Conservation (phyloP, 2,329 filamentous ascomycete genomes). For the Neonectria faginata region DNA sequence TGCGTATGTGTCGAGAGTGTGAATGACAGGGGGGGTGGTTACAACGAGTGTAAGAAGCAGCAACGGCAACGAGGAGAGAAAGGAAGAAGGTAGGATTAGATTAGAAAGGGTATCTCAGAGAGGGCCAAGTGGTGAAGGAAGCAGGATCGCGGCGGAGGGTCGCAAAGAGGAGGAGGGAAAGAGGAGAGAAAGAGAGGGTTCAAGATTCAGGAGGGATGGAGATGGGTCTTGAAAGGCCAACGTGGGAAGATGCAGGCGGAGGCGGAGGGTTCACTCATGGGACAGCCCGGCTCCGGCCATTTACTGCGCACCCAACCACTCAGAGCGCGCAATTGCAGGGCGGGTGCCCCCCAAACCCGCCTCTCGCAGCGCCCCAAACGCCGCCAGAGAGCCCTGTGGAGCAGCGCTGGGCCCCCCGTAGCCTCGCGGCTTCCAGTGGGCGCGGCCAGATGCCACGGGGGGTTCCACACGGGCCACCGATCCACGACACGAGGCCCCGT, state of each 20-base stretch:
- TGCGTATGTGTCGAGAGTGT: constrained; percentile 36
- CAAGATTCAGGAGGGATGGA: constrained; percentile 41
- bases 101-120: constrained; percentile 43
- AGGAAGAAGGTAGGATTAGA: constrained; percentile 43
- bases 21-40: constrained; percentile 30
- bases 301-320: constrained; percentile 11
- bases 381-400: constrained; percentile 1
- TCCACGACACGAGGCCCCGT: constrained; percentile 44
- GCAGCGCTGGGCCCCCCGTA: not conserved
- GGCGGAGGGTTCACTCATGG: constrained; percentile 32
- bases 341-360: constrained; percentile 4
- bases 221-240: constrained; percentile 45
- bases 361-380: not conserved
- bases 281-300: constrained; percentile 27
- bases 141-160: constrained; percentile 16
- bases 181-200: constrained; percentile 27
- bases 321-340: not conserved
- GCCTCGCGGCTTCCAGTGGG: constrained; percentile 6
- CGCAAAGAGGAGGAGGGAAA: constrained; percentile 21
- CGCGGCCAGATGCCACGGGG: constrained; percentile 2
- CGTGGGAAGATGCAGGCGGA: constrained; percentile 44
- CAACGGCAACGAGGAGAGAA: constrained; percentile 39
- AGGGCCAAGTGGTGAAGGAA: constrained; percentile 25
- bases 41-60: constrained; percentile 41
- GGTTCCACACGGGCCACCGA: constrained; percentile 34